Percentiles rank a stretch among this genome's conserved stretches.
These are phyloP conservation scores for Backusella macrospora DNA, from an alignment of 192 early-diverging fungal genomes.

Conservation along the genomic window DNA sequence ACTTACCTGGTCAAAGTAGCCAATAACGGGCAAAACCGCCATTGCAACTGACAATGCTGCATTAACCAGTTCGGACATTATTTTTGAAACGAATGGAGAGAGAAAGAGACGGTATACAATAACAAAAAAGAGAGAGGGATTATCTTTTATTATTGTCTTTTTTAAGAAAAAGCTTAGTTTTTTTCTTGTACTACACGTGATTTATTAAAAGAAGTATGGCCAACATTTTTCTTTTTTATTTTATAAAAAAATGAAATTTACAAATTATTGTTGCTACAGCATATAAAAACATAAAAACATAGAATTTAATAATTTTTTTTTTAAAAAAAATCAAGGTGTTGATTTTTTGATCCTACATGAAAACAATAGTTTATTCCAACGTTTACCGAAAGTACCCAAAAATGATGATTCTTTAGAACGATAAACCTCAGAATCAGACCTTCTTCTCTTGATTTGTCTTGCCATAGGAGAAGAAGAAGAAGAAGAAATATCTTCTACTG, in stretches of 20 bases:
- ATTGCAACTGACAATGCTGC: slow-evolving; percentile 46
- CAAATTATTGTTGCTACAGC: no score
- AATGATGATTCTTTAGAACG: neutral
- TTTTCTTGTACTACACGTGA: no score
- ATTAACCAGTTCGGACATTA: neutral
- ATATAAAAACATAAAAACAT: neutral
- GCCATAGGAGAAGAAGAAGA: neutral
- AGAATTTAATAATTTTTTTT: neutral
- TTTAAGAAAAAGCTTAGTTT: no score
- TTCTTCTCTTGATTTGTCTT: slow-evolving; percentile 1
- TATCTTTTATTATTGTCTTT: no score
- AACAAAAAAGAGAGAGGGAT: neutral
- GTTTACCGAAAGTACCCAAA: neutral
- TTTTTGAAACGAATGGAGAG: neutral
- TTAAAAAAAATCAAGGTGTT: neutral
- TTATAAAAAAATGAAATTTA: no score
- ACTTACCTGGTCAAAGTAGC: slow-evolving; percentile 56
- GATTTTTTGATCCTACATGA: slow-evolving; percentile 5
- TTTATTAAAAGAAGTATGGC: no score
- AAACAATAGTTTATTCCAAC: slow-evolving; percentile 10
- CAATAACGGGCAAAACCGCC: slow-evolving; percentile 58
- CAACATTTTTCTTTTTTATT: no score
- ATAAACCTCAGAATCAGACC: slow-evolving; percentile 16
- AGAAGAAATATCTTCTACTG: no score
- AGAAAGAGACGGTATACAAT: neutral